Conservation (phyloP, 257 asterid genomes). For the Salvia miltiorrhiza region DNA sequence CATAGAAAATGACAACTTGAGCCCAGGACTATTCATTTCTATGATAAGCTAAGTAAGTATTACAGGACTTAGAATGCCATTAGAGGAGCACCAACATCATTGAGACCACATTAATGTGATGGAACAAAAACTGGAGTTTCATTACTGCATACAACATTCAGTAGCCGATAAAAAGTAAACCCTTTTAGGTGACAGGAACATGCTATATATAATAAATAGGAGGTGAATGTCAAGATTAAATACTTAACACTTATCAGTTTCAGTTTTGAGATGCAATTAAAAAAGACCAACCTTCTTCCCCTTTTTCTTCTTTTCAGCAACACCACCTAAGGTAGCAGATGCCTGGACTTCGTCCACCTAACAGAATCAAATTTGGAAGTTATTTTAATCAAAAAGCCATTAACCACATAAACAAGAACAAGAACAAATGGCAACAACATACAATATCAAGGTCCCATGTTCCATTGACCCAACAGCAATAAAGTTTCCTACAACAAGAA, state of each 20-base stretch:
- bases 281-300: conserved; percentile 60
- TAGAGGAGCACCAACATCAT: not conserved
- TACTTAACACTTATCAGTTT: not conserved
- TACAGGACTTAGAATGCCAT: not conserved
- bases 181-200: not conserved
- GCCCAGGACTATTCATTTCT: not conserved
- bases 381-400: not conserved
- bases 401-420: not conserved
- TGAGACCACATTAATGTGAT: not conserved
- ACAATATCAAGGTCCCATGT: conserved; percentile 97
- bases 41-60: too few species aligned
- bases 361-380: conserved; percentile 18
- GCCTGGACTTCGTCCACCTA: conserved; percentile 94
- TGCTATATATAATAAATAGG: not conserved
- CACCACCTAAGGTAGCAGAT: conserved; percentile 71
- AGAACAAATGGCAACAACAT: conserved; percentile 23
- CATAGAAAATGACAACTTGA: not conserved
- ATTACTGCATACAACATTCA: not conserved
- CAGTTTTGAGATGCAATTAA: not conserved
- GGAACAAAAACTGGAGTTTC: not conserved
- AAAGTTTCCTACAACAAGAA: conserved; percentile 63
- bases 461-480: conserved; percentile 92
- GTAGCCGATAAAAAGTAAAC: not conserved
- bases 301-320: conserved; percentile 62
- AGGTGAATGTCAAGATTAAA: not conserved